Evolutionary conservation across 495 filamentous ascomycete genomes (phyloP), one percentile per base, ranked within the genome.

Genomic region (Daldinia childiae): DNA sequence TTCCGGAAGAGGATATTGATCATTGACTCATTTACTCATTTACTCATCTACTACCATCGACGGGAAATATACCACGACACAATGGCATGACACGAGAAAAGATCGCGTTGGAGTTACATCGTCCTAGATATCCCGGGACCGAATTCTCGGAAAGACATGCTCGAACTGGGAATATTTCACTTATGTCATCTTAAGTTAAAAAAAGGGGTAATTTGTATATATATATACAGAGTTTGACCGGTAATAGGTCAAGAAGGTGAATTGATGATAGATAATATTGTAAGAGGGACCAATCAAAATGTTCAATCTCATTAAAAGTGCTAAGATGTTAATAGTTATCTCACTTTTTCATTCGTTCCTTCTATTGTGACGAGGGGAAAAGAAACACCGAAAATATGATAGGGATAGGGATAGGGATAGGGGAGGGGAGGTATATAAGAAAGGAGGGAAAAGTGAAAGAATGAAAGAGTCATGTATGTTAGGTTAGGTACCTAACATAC

Each of bases 81-180:
- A 32, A 32, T 34, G 32, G 2, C 32, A 34, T 12, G 32, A 12
- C 32, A 11, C 54, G 60, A 48, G 59, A 64, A 65, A 24, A 36
- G 17, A 19, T 67, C 64, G 50, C 45, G 17, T 51, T 48, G 56
- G 19, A 73, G 60, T 73, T 73, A 73, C 70, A 73, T 73, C 32
- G 57, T 61, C 41, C n/a, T 56, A 51, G 30, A 48, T 32, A 71
- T 62, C 30, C 32, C 62, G 50, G 48, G 50, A 45, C 38, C 30
- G 52, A 36, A 21, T 58, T 56, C 41, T 69, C 65, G 66, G 70
- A 58, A 62, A 32, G 57, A 62, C 26, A 73, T 62, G 61, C 62
- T 73, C 14, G 26, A 73, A 68, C n/a, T 24, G 65, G 70, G 60
- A 69, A 66, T 65, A 34, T 6, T 61, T 39, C n/a, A 17, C 34